phyloP scores from a whole-genome alignment of 208 protist species.

The Acanthamoeba culbertsoni region DNA sequence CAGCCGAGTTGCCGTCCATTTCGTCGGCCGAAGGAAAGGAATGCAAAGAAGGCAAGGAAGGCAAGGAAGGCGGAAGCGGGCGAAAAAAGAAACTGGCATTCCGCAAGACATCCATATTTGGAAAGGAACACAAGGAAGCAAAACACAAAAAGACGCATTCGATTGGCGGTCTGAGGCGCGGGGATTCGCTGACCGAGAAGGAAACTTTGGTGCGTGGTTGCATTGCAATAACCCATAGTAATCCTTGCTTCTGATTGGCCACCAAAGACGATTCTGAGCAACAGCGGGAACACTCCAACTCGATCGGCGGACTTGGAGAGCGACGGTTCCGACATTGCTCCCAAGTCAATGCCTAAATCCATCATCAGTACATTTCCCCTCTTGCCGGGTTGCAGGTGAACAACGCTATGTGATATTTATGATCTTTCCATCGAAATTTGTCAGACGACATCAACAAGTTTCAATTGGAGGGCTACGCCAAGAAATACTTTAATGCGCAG shows the following conservation, averaged over 20 bases:
- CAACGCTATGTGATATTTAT: too few species aligned
- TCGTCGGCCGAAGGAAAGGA: background rate
- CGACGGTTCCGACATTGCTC: background rate
- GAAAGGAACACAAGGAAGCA: background rate
- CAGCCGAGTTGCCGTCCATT: too few species aligned
- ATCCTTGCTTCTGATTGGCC: background rate
- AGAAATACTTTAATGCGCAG: constrained; percentile 43
- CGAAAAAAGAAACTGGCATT: constrained; percentile 26
- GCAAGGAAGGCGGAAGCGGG: background rate
- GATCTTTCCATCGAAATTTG: background rate
- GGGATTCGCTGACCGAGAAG: background rate
- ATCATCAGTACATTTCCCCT: background rate
- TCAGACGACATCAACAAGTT: constrained; percentile 59
- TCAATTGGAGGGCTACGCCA: constrained; percentile 48
- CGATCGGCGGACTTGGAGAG: background rate
- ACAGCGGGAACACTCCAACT: background rate
- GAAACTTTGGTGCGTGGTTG: background rate
- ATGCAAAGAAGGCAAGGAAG: background rate
- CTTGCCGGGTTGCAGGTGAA: too few species aligned
- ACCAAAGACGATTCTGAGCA: background rate
- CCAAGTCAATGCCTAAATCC: background rate
- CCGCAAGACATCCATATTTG: constrained; percentile 12
- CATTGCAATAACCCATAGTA: background rate
- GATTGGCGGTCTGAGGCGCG: background rate
- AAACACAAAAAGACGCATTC: constrained; percentile 34